phyloP scores from a whole-genome alignment of 2,329 filamentous ascomycete genomes.

The Aspergillus eucalypticola region DNA sequence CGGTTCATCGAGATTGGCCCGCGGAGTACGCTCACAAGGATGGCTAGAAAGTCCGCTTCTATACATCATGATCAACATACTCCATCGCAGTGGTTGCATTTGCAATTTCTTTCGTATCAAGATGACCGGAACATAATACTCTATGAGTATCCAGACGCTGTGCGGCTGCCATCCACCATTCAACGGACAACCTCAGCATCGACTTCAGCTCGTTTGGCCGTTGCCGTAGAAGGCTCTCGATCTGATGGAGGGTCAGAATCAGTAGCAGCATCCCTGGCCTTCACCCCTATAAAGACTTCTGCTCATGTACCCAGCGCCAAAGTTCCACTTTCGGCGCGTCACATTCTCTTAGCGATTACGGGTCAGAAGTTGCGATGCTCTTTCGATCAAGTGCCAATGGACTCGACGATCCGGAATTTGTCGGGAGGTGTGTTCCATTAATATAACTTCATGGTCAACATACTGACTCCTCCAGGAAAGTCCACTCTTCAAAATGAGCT shows the following conservation, averaged over 20 bases:
- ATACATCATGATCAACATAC: conserved; percentile 24
- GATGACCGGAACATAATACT: conserved; percentile 16
- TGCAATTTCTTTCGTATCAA: conserved; percentile 29
- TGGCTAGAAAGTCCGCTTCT: conserved; percentile 39
- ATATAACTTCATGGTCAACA: neutral
- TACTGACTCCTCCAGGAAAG: conserved; percentile 28
- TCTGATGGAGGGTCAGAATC: too few relatives aligned
- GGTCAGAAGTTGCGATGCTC: conserved; percentile 20
- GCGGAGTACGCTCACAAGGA: conserved; percentile 37
- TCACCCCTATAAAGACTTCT: neutral
- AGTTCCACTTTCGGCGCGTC: conserved; percentile 12
- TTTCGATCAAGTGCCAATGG: conserved; percentile 19
- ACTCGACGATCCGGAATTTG: conserved; percentile 38
- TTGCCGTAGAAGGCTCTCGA: neutral
- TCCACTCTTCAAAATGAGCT: conserved; percentile 51
- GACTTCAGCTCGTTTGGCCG: neutral
- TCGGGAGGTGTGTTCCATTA: conserved; percentile 16
- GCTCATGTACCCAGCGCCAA: conserved; percentile 3
- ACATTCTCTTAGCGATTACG: conserved; percentile 19
- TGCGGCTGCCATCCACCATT: neutral
- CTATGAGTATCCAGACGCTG: conserved; percentile 10
- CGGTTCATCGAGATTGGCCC: conserved; percentile 45
- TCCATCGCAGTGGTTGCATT: conserved; percentile 19
- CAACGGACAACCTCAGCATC: neutral
- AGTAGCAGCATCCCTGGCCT: too few relatives aligned